Conservation (phyloP, 306 rosid species). For the Glycine soja region DNA sequence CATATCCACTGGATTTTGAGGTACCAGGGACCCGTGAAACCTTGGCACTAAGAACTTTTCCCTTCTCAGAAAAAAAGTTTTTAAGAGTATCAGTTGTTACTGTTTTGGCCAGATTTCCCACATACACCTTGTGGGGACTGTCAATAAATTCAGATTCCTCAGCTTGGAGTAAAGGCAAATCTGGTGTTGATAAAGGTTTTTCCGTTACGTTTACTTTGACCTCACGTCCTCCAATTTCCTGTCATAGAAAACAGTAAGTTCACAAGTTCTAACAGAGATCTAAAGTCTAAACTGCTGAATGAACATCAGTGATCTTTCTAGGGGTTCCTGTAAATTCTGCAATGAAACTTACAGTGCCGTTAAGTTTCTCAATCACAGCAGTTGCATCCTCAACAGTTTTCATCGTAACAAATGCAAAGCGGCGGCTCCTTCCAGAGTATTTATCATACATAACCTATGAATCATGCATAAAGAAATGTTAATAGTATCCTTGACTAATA, state of each 20-base stretch:
- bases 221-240: slow-evolving; percentile 89
- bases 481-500: background rate
- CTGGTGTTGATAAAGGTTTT: slow-evolving; percentile 69
- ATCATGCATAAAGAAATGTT: slow-evolving; percentile 39
- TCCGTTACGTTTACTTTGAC: slow-evolving; percentile 88
- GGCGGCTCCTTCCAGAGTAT: slow-evolving; percentile 90
- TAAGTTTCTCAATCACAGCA: slow-evolving; percentile 78
- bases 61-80: slow-evolving; percentile 74
- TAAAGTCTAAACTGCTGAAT: background rate
- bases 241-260: slow-evolving; percentile 43
- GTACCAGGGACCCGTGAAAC: slow-evolving; percentile 95
- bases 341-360: slow-evolving; percentile 75
- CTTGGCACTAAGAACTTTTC: slow-evolving; percentile 84
- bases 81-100: slow-evolving; percentile 77
- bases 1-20: slow-evolving; percentile 85
- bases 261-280: slow-evolving; percentile 23
- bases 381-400: slow-evolving; percentile 89
- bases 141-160: slow-evolving; percentile 82
- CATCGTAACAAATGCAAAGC: slow-evolving; percentile 87
- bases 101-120: slow-evolving; percentile 88
- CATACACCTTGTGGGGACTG: slow-evolving; percentile 91
- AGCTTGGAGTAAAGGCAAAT: slow-evolving; percentile 57
- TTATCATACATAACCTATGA: slow-evolving; percentile 91
- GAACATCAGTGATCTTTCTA: slow-evolving; percentile 17
- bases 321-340: slow-evolving; percentile 6